Evolutionary conservation across 1,284 basidiomycete species (phyloP), one percentile per base, ranked within the genome.

Genomic region (Apiotrichum veenhuisii): DNA sequence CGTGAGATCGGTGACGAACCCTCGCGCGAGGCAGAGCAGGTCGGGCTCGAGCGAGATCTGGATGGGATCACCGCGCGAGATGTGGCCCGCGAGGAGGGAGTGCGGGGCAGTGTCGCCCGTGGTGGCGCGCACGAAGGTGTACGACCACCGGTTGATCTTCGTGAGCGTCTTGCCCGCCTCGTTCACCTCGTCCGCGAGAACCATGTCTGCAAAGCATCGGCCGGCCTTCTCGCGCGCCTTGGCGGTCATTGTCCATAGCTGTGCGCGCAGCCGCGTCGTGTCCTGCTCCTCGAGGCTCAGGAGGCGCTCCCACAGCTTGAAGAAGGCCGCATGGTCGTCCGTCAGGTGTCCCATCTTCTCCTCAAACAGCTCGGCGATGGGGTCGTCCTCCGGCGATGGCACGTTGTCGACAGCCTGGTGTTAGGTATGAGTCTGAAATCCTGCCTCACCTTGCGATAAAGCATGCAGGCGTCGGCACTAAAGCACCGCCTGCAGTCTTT

Each of bases 171-270:
- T 65, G 3, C 77, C 77, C 2, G 63, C 56, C 45, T 68, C 72
- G 51, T 68, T 66, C 54, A 66, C 63, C 54, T 75, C 72, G 26
- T 66, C 61, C 27, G 85, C 83, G 27, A 95, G 76, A 36, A 84
- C 72, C 92, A 97, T 93, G 55, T 82, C 78, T 48, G 82, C 80
- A 66, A 95, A 89, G 67, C 91, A 80, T 59, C 90, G 80, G 1
- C 93, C 93, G 47, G 82, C 83, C 53, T 79, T 81, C 72, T 94
- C 89, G 45, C 96, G 83, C 64, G 91, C 86, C 3, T 76, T 77
- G 0, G 91, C 90, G 8, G 84, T 82, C 82, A 96, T 85, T 0
- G 90, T 95, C 95, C 95, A 99, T 10, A 98, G 81, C 69, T 98
- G 94, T 61, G 89, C 89, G 64, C 87, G 85, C 75, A 91, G 89